Evolutionary conservation across 228 moss, liverwort and hornwort genomes (phyloP), one percentile per base, ranked within the genome.

Genomic region (Sphagnum magellanicum): DNA sequence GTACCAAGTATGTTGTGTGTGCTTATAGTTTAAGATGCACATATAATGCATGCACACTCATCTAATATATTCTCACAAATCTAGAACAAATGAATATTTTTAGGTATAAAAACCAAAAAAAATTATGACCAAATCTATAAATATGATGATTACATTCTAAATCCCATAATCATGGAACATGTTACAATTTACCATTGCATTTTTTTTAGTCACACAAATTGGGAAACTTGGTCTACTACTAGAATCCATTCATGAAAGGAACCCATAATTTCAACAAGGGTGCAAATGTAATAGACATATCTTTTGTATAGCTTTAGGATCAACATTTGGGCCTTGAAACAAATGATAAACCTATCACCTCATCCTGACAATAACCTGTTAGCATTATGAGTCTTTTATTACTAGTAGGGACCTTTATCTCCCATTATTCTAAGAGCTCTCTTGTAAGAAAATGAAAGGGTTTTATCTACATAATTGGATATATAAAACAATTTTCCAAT

Each of bases 341-440:
- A n/a, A n/a, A n/a, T n/a, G n/a, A n/a, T n/a, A n/a, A 81, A 49
- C 94, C 94, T 12, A 94, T 72, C 50, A 94, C 84, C 73, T 94
- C 91, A 50, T 90, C 94, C 10, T 85, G 88, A 50, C 72, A 75
- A 73, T 94, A 94, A 17, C 94, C 91, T 93, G 78, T 11, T 11
- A 53, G 53, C 53, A 53, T 6, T 53, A 11, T 11, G 11, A 11
- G n/a, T n/a, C n/a, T n/a, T n/a, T n/a, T n/a, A n/a, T n/a, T n/a
- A n/a, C n/a, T n/a, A n/a, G n/a, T n/a, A n/a, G n/a, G n/a, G n/a
- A n/a, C n/a, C n/a, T n/a, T n/a, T n/a, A n/a, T n/a, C n/a, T n/a
- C n/a, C n/a, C n/a, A n/a, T n/a, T n/a, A n/a, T n/a, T n/a, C n/a
- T n/a, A n/a, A n/a, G n/a, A n/a, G n/a, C n/a, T n/a, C n/a, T n/a